phyloP scores from a whole-genome alignment of 208 protist species.

The Vickermania spadyakhi region DNA sequence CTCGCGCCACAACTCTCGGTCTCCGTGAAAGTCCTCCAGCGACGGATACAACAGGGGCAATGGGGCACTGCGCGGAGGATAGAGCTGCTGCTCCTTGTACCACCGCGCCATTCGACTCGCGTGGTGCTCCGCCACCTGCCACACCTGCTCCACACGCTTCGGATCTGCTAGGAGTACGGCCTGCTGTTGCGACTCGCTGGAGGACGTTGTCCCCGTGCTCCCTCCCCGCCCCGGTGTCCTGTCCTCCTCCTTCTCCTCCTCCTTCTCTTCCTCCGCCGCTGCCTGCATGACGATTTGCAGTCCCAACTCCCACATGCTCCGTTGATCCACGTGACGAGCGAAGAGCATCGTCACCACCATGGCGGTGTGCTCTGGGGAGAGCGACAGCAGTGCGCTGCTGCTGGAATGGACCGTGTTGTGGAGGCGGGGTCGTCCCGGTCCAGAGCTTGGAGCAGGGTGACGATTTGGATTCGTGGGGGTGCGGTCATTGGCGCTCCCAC shows the following conservation, averaged over 20 bases:
- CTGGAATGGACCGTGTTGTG: too few relatives aligned
- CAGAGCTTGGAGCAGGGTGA: too few relatives aligned
- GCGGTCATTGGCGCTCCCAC: too few relatives aligned
- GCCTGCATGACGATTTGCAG: neutral
- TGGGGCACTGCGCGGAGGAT: conserved; percentile 10
- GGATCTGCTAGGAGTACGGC: neutral
- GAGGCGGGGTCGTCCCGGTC: too few relatives aligned
- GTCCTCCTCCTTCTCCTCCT: neutral
- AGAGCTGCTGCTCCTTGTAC: conserved; percentile 39
- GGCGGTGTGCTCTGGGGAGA: conserved; percentile 70
- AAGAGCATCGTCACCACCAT: conserved; percentile 66
- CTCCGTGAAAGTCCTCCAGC: neutral
- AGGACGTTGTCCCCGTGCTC: neutral
- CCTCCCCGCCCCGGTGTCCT: neutral
- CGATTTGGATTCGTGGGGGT: too few relatives aligned
- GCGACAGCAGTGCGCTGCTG: conserved; percentile 6
- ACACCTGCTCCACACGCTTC: neutral
- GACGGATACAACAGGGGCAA: neutral
- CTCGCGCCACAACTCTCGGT: neutral
- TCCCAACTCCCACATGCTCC: conserved; percentile 11
- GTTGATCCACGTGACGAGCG: conserved; percentile 38
- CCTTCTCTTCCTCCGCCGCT: neutral
- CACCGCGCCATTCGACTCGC: conserved; percentile 40
- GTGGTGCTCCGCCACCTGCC: conserved; percentile 27
- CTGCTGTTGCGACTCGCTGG: conserved; percentile 1